phyloP scores from a whole-genome alignment of 139 green algal species.

The Parachlorella kessleri region DNA sequence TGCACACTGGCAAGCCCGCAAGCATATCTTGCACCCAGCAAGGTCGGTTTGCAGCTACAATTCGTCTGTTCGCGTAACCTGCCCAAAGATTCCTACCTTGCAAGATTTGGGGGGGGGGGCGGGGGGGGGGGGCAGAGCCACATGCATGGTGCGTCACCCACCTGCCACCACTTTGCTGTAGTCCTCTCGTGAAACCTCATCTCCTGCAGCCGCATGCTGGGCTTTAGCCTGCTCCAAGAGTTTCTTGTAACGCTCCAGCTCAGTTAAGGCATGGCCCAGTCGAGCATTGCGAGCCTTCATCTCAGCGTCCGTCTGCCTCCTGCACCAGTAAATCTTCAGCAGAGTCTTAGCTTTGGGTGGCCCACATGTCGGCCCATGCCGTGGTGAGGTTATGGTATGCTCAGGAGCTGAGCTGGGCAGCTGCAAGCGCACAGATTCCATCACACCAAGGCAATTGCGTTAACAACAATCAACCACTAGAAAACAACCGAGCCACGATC shows the following conservation, averaged over 20 bases:
- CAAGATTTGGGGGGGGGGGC: too few species aligned
- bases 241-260: conserved; percentile 68
- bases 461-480: neutral
- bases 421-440: neutral
- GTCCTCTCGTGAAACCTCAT: conserved; percentile 57
- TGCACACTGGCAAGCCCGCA: too few species aligned
- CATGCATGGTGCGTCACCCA: too few species aligned
- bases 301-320: conserved; percentile 46
- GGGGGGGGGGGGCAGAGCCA: too few species aligned
- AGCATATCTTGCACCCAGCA: too few species aligned
- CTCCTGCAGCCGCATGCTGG: conserved; percentile 50
- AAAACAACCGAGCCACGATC: neutral
- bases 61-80: too few species aligned
- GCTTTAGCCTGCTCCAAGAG: conserved; percentile 58
- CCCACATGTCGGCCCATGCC: too few species aligned
- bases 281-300: conserved; percentile 58
- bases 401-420: too few species aligned
- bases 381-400: too few species aligned
- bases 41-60: too few species aligned
- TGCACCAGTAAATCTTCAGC: conserved; percentile 1
- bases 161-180: conserved; percentile 47
- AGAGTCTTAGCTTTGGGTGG: too few species aligned
- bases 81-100: too few species aligned
- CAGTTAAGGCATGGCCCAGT: conserved; percentile 71
- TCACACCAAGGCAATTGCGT: neutral